A percentile compares a stretch with the other conserved stretches of the same genome.
Conservation (phyloP, 1,139 yeast species). For the Suhomyces atakaporum region DNA sequence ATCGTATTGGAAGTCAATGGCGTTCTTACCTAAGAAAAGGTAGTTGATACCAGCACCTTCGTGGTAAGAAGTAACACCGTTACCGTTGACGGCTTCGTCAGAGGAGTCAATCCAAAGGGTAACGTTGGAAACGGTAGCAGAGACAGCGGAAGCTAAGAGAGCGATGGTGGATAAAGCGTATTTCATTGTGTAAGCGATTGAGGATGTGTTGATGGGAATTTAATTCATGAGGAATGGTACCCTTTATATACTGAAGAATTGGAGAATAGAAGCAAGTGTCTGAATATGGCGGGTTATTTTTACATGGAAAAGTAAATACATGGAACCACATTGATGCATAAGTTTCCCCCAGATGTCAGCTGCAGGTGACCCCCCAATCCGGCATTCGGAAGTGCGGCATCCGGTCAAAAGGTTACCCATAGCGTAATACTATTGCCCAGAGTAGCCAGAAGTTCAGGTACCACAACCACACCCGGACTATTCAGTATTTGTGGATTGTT, state of each 20-base stretch:
- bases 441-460: too few relatives aligned
- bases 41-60: conserved; percentile 62
- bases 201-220: not conserved
- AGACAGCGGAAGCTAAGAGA: conserved; percentile 8
- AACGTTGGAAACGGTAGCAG: conserved; percentile 6
- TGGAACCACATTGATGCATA: conserved; percentile 1
- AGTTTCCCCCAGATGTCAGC: too few relatives aligned
- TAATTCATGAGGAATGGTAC: not conserved
- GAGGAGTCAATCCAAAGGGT: conserved; percentile 8
- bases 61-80: conserved; percentile 25
- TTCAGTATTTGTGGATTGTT: too few relatives aligned
- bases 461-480: too few relatives aligned
- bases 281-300: not conserved
- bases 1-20: conserved; percentile 11
- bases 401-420: too few relatives aligned
- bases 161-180: conserved; percentile 9
- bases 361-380: too few relatives aligned
- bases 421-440: too few relatives aligned
- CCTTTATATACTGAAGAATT: not conserved
- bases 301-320: not conserved
- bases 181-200: conserved; percentile 7
- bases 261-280: too few relatives aligned
- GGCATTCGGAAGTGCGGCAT: too few relatives aligned
- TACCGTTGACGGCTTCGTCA: conserved; percentile 6
- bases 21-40: conserved; percentile 33